Conservation (phyloP, 192 early-diverging fungal species). For the Linnemannia exigua region DNA sequence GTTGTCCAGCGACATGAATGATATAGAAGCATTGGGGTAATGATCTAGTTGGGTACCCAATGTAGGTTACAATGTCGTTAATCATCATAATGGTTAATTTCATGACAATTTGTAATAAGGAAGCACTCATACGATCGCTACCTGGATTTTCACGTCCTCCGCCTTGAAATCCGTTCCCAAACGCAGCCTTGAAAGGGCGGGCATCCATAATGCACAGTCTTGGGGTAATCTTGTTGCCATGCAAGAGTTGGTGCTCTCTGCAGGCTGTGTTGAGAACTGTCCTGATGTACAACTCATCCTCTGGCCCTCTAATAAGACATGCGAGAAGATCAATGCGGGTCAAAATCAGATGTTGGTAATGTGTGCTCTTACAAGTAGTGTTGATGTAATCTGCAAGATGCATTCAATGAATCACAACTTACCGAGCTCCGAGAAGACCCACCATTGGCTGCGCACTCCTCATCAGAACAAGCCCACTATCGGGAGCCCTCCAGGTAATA, state of each 20-base stretch:
- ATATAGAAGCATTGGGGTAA: conserved; percentile 56
- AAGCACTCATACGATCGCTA: background rate
- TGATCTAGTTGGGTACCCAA: conserved; percentile 21
- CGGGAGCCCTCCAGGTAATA: conserved; percentile 57
- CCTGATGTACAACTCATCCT: conserved; percentile 58
- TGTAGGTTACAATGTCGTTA: background rate
- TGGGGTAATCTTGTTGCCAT: conserved; percentile 4
- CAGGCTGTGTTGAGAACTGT: conserved; percentile 46
- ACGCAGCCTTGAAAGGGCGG: conserved; percentile 46
- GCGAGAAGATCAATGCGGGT: background rate
- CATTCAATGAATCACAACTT: background rate
- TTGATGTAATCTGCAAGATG: background rate
- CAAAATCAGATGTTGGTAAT: background rate
- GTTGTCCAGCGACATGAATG: conserved; percentile 50
- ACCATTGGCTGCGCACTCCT: conserved; percentile 62
- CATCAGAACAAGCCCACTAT: conserved; percentile 50
- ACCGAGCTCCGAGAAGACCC: conserved; percentile 54
- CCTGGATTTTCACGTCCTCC: conserved; percentile 61
- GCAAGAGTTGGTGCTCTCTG: conserved; percentile 27
- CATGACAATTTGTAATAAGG: background rate
- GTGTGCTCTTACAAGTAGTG: background rate
- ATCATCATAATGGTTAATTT: background rate
- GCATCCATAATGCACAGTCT: conserved; percentile 62
- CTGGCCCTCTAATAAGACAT: conserved; percentile 34
- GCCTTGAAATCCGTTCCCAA: conserved; percentile 49